Evolutionary conservation across 345 rosid genomes (phyloP).

Genomic region (Populus simonii): DNA sequence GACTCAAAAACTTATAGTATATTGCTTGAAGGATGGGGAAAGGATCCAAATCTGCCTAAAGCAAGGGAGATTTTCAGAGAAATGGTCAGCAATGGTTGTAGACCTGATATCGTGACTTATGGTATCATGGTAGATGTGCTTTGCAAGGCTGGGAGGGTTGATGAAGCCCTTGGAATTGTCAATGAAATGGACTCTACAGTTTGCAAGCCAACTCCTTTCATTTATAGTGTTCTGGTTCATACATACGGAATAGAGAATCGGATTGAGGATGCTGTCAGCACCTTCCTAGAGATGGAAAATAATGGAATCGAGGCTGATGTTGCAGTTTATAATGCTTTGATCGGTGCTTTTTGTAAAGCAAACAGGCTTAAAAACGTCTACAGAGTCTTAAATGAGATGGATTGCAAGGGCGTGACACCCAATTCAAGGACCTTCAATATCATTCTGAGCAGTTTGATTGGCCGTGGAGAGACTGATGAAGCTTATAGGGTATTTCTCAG

Average conservation of each 20-base stretch:
- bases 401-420: slow-evolving; percentile 48
- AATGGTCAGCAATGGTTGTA: slow-evolving; percentile 63
- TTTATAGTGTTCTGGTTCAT: slow-evolving; percentile 79
- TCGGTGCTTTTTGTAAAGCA: slow-evolving; percentile 75
- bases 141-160: slow-evolving; percentile 88
- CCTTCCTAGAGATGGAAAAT: slow-evolving; percentile 80
- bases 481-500: slow-evolving; percentile 66
- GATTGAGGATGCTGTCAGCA: slow-evolving; percentile 72
- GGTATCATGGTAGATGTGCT: slow-evolving; percentile 82
- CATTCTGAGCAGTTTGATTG: slow-evolving; percentile 56
- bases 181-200: slow-evolving; percentile 52
- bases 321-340: slow-evolving; percentile 69
- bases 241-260: slow-evolving; percentile 71
- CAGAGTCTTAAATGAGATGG: slow-evolving; percentile 76
- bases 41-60: slow-evolving; percentile 75
- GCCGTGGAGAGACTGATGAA: slow-evolving; percentile 60
- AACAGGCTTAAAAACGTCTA: slow-evolving; percentile 61
- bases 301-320: slow-evolving; percentile 67
- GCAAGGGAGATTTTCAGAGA: slow-evolving; percentile 74
- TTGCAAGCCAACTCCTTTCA: slow-evolving; percentile 67
- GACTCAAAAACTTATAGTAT: slow-evolving; percentile 65
- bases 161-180: slow-evolving; percentile 72
- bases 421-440: slow-evolving; percentile 79
- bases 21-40: slow-evolving; percentile 91
- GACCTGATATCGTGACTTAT: slow-evolving; percentile 82